Evolutionary conservation across 805 yeast species (phyloP).

Genomic region (Saturnispora besseyi): DNA sequence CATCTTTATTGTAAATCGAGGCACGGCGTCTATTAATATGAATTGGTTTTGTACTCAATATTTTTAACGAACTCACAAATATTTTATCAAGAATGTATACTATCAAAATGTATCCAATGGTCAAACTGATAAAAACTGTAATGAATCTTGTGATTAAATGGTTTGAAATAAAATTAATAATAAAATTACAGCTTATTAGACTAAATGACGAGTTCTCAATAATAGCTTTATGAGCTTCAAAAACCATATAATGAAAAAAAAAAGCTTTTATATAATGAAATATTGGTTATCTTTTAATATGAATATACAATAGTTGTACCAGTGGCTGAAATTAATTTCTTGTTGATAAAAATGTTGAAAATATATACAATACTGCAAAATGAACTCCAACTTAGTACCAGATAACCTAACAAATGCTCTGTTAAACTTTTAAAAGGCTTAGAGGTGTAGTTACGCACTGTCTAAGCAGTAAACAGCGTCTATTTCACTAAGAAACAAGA

Average conservation of each 20-base stretch:
- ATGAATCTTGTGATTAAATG: slow-evolving; percentile 4
- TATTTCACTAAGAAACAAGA: not conserved
- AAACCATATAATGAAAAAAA: not conserved
- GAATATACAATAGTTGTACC: not conserved
- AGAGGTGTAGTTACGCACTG: not conserved
- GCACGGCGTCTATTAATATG: slow-evolving; percentile 10
- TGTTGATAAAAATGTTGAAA: too few relatives aligned
- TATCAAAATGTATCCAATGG: slow-evolving; percentile 3
- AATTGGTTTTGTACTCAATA: slow-evolving; percentile 4
- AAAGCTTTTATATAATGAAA: not conserved
- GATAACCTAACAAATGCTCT: too few relatives aligned
- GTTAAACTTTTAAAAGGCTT: too few relatives aligned
- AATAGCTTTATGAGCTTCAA: not conserved
- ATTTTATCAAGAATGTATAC: slow-evolving; percentile 6
- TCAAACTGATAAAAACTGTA: slow-evolving; percentile 1
- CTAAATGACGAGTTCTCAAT: not conserved
- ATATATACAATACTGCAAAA: too few relatives aligned
- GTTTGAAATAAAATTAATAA: not conserved
- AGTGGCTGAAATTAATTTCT: too few relatives aligned
- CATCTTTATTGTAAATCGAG: slow-evolving; percentile 10
- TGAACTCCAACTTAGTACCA: too few relatives aligned
- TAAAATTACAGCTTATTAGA: not conserved
- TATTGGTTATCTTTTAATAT: not conserved
- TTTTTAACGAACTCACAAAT: slow-evolving; percentile 6
- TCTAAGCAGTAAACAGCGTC: not conserved